These are phyloP conservation scores for Metschnikowia kofuensis DNA, from an alignment of 805 yeast species.

Conservation along the genomic window DNA sequence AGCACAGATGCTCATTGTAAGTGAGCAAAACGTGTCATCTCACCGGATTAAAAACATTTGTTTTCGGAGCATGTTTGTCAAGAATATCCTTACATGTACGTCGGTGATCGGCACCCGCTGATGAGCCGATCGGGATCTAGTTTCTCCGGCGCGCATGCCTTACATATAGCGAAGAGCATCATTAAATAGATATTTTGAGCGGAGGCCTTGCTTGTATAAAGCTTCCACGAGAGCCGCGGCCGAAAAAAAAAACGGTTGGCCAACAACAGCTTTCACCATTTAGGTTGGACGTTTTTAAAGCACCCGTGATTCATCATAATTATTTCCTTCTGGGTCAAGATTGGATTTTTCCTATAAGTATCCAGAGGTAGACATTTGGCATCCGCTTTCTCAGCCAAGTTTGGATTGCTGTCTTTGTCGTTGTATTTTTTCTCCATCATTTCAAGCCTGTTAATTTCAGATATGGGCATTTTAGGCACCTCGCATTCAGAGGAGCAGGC, in stretches of 20 bases:
- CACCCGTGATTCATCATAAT: too few relatives aligned
- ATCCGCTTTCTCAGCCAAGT: too few relatives aligned
- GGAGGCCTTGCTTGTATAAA: not conserved
- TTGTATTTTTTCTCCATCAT: not conserved
- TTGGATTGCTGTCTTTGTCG: too few relatives aligned
- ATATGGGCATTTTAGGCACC: conserved; percentile 38
- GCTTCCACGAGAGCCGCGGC: conserved; percentile 1
- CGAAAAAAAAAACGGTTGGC: not conserved
- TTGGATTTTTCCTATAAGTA: too few relatives aligned
- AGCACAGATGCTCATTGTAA: too few relatives aligned
- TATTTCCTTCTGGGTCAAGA: too few relatives aligned
- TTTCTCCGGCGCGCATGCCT: not conserved
- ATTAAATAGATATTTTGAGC: not conserved
- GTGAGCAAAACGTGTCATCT: too few relatives aligned
- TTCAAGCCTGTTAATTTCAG: not conserved
- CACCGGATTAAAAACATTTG: too few relatives aligned
- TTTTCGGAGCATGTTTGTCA: too few relatives aligned
- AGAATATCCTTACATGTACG: too few relatives aligned
- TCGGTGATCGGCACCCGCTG: not conserved
- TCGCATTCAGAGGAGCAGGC: conserved; percentile 28
- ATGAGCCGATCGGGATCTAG: not conserved
- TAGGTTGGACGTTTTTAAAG: too few relatives aligned
- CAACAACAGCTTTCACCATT: not conserved
- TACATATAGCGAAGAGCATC: not conserved
- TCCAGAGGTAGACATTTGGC: too few relatives aligned